Evolutionary conservation across 441 rosid genomes (phyloP).

Genomic region (Dalechampia spathulata): DNA sequence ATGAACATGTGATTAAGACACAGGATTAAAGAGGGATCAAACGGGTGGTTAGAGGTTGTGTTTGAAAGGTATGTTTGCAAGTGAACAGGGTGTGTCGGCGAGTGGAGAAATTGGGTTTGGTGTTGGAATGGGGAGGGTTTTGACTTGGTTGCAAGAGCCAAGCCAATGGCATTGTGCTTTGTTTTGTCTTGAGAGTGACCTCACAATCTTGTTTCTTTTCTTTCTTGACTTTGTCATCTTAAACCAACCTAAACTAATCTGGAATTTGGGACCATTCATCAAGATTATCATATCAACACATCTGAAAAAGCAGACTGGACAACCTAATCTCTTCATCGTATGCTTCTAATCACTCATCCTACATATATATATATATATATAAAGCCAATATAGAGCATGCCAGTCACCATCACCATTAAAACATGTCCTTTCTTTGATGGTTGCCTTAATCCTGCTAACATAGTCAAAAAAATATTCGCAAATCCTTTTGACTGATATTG

Average conservation of each 20-base stretch:
- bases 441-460: not conserved
- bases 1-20: too few species aligned
- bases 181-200: not conserved
- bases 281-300: too few species aligned
- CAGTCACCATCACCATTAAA: not conserved
- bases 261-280: too few species aligned
- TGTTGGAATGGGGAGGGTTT: constrained; percentile 1
- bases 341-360: too few species aligned
- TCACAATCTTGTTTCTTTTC: not conserved
- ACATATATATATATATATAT: too few species aligned
- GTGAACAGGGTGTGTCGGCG: constrained; percentile 12
- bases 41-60: too few species aligned
- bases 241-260: too few species aligned
- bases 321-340: too few species aligned
- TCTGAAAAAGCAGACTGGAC: too few species aligned
- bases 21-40: too few species aligned
- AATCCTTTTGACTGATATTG: not conserved
- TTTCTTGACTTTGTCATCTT: not conserved
- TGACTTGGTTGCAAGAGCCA: constrained; percentile 12
- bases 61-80: not conserved
- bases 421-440: not conserved
- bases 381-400: not conserved
- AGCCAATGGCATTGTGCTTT: not conserved
- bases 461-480: not conserved
- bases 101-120: constrained; percentile 12